A percentile compares a stretch with the other conserved stretches of the same genome.
These are phyloP conservation scores for Capronia coronata DNA, from an alignment of 2,329 filamentous ascomycete genomes.

Conservation along the genomic window DNA sequence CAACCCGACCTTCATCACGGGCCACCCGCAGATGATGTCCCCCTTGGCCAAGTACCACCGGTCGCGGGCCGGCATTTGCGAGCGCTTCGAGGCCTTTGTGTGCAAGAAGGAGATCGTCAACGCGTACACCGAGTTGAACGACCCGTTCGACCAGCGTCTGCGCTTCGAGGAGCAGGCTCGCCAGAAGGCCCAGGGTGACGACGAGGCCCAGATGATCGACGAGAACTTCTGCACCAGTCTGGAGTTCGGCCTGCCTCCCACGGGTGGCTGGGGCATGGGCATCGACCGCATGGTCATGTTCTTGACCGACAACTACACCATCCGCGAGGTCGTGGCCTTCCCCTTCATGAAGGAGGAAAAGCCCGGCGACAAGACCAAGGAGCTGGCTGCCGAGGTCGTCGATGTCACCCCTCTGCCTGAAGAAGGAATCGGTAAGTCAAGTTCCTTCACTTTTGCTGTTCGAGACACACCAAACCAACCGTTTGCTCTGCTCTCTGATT, in stretches of 20 bases:
- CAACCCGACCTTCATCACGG: conserved; percentile 86
- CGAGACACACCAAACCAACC: neutral
- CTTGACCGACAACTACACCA: conserved; percentile 89
- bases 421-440: conserved; percentile 9
- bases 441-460: neutral
- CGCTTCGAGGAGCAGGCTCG: conserved; percentile 91
- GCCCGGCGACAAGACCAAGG: conserved; percentile 32
- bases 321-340: conserved; percentile 94
- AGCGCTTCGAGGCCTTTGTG: conserved; percentile 96
- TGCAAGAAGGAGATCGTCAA: conserved; percentile 97
- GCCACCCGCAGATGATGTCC: conserved; percentile 84
- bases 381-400: conserved; percentile 49
- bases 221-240: conserved; percentile 90
- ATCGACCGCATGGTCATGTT: conserved; percentile 94
- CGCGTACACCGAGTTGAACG: conserved; percentile 96
- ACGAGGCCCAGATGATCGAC: conserved; percentile 92
- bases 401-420: conserved; percentile 40
- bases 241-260: conserved; percentile 87
- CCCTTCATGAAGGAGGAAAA: conserved; percentile 93
- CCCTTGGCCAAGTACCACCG: conserved; percentile 95
- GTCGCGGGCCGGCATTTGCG: conserved; percentile 71
- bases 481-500: neutral
- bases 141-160: conserved; percentile 87
- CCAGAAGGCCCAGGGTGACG: conserved; percentile 94
- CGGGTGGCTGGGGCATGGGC: conserved; percentile 93